Conservation (phyloP, 2,329 filamentous ascomycete genomes). For the Xylaria hypoxylon region DNA sequence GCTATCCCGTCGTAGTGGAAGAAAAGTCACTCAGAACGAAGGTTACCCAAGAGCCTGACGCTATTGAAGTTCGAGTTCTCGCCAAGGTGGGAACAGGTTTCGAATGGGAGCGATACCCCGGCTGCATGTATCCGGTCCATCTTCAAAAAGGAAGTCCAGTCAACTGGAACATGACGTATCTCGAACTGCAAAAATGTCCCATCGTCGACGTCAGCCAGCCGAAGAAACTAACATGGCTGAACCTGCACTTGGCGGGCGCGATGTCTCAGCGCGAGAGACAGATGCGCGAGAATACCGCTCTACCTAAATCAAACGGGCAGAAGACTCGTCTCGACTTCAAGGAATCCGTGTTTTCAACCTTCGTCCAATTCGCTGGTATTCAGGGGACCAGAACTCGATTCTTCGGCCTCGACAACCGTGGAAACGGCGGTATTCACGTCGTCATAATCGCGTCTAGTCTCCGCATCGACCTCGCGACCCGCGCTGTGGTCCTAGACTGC, state of each 20-base stretch:
- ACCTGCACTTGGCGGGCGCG: constrained; percentile 4
- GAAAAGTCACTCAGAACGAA: no score
- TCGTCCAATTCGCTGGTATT: constrained; percentile 58
- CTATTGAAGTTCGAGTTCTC: no score
- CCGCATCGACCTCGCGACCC: constrained; percentile 57
- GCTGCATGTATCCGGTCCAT: constrained; percentile 35
- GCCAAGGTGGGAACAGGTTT: constrained; percentile 45
- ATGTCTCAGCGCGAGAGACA: no score
- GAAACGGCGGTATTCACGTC: constrained; percentile 43
- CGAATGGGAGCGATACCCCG: constrained; percentile 26
- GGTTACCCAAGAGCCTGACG: no score
- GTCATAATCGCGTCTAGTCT: constrained; percentile 56
- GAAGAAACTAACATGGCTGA: no score
- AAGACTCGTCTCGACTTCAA: constrained; percentile 58
- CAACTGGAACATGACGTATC: constrained; percentile 37
- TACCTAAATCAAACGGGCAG: no score
- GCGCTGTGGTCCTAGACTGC: constrained; percentile 59
- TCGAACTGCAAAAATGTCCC: constrained; percentile 32
- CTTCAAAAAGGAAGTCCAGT: constrained; percentile 16
- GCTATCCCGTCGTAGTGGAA: no score
- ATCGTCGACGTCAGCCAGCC: constrained; percentile 26
- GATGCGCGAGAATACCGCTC: constrained; percentile 19
- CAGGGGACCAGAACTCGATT: constrained; percentile 58
- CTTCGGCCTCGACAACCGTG: constrained; percentile 55
- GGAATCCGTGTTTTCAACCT: constrained; percentile 60